Evolutionary conservation across 345 rosid genomes (phyloP).

Genomic region (Carallia brachiata): DNA sequence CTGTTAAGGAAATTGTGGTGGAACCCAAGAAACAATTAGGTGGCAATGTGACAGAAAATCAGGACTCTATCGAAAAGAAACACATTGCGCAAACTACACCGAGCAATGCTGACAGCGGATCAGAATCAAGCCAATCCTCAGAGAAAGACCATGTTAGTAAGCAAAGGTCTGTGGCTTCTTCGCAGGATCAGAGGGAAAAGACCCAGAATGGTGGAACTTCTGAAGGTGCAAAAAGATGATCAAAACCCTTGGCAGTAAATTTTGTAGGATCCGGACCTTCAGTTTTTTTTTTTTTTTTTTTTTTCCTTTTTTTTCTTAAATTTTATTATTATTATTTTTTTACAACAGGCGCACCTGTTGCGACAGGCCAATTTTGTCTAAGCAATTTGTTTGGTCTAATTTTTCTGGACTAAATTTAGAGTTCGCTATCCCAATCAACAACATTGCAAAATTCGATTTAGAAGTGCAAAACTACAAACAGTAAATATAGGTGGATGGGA

Average conservation of each 20-base stretch:
- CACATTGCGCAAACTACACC: conserved; percentile 8
- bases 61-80: conserved; percentile 30
- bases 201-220: conserved; percentile 19
- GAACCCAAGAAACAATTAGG: conserved; percentile 53
- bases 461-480: too few species aligned
- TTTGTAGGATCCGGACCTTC: neutral
- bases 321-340: neutral
- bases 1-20: conserved; percentile 56
- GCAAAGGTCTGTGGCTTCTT: conserved; percentile 22
- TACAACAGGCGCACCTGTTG: neutral
- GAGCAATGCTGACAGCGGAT: neutral
- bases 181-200: conserved; percentile 26
- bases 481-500: too few species aligned
- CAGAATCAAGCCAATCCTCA: conserved; percentile 21
- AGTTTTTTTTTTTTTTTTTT: neutral
- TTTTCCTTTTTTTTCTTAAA: neutral
- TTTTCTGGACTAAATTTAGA: neutral
- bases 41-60: conserved; percentile 28
- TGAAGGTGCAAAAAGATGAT: conserved; percentile 16
- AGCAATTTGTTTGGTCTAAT: neutral
- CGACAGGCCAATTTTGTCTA: neutral
- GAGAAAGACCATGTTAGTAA: conserved; percentile 14
- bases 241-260: neutral
- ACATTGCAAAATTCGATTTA: too few species aligned
- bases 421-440: too few species aligned